A percentile compares a stretch with the other conserved stretches of the same genome.
These are phyloP conservation scores for Tulasnella sp. DNA, from an alignment of 768 basidiomycete genomes.

Conservation along the genomic window DNA sequence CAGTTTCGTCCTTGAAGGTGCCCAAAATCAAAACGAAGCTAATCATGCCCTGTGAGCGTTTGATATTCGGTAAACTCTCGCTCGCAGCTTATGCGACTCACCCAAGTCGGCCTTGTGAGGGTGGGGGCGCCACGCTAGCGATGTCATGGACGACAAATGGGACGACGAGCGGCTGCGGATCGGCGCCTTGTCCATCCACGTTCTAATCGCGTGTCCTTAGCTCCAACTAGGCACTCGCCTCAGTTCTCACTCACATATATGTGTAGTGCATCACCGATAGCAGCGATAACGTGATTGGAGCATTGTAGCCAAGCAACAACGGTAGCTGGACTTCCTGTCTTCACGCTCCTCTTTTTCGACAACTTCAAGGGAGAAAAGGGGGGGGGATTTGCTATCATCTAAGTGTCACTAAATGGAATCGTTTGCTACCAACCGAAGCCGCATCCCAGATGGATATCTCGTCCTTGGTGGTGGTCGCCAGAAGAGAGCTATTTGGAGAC, in stretches of 20 bases:
- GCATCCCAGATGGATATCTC: conserved; percentile 68
- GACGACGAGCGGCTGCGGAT: no score
- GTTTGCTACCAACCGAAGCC: conserved; percentile 45
- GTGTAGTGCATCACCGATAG: conserved; percentile 56
- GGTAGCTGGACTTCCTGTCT: no score
- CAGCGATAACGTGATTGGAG: conserved; percentile 63
- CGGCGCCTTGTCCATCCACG: no score
- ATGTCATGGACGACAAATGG: neutral
- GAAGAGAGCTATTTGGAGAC: conserved; percentile 64
- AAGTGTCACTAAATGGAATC: no score
- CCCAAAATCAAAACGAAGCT: neutral
- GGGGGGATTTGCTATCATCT: no score
- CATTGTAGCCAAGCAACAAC: conserved; percentile 65
- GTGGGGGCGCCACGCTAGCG: no score
- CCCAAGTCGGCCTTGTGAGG: no score
- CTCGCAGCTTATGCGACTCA: no score
- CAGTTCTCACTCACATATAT: conserved; percentile 1
- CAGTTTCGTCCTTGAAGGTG: neutral
- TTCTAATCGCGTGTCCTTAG: neutral
- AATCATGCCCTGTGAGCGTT: no score
- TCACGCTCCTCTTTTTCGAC: no score
- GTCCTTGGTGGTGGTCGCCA: conserved; percentile 61
- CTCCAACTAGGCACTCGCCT: neutral
- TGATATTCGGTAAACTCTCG: no score
- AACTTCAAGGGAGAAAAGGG: no score